Evolutionary conservation across 768 basidiomycete species (phyloP), one percentile per base, ranked within the genome.

Genomic region (Hygrophorus pudorinus): DNA sequence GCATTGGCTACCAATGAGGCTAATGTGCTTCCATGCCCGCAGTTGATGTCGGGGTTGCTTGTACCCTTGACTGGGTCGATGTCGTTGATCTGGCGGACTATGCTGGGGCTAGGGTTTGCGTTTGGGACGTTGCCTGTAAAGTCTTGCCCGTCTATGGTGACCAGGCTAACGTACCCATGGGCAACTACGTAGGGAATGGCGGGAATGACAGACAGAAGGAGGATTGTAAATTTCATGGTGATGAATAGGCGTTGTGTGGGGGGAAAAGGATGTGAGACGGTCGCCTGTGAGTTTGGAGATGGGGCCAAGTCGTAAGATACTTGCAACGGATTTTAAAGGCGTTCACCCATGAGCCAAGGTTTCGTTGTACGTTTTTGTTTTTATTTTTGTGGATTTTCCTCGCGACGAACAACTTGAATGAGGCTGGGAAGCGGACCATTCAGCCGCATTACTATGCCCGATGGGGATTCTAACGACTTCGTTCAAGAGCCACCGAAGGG

Each of bases 11-110:
- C 66, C 29, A 73, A 61, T 3, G 66, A 48, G 0, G 78, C 82
- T 1, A 65, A 57, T 38, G 66, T 60, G 2, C 79, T 73, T 24
- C 67, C 60, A n/a, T 66, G 61, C 10, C 84, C 84, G 50, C 84
- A 86, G 59, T 74, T 80, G 9, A 82, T 39, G 41, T 64, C 66
- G 2, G 70, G 53, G 52, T 82, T 83, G 30, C 44, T 60, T 14
- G 79, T 71, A 31, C 77, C 78, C 59, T 84, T 66, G 51, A 68
- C 63, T 0, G 74, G 74, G 39, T 58, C 56, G 4, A 58, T 59
- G 1, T 50, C 46, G 51, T 50, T 56, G 46, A 74, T 56, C 46
- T 69, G 63, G 18, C 72, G 70, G 44, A 73, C 65, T 47, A 67
- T 59, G 46, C 65, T 66, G 17, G 57, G 47, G 14, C 51, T 58